Evolutionary conservation across 2,329 filamentous ascomycete genomes (phyloP), one percentile per base, ranked within the genome.

Genomic region (Nigrospora sphaerica): DNA sequence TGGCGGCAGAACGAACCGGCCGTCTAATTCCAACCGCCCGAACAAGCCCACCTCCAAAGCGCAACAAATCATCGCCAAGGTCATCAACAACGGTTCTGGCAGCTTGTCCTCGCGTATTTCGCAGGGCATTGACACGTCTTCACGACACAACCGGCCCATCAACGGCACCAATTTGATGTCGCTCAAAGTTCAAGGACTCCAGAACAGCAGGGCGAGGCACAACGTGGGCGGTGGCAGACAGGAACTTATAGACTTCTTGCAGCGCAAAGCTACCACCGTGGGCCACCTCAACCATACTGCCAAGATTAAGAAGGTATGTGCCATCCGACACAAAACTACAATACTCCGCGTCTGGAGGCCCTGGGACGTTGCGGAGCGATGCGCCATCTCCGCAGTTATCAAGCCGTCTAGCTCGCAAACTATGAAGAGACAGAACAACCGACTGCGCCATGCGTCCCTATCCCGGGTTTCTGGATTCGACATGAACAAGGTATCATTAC

Each of bases 241-340:
- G 49, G 77, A 80, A 49, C 71, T 89, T 31, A 63, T 89, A 45
- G 70, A 72, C 43, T 89, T 88, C 60, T 67, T 90, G 52, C 83
- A 89, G 66, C 80, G 82, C 57, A 88, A 88, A 64, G 77, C 85
- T 40, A 74, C 75, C 46, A 67, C 73, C 53, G 71, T 80, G 57
- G 69, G 70, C 49, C 72, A 72, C 61, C 58, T 63, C 50, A 60
- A 69, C 58, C 72, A 76, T 58, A 70, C 72, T 54, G 71, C 87
- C 56, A 81, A 75, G 62, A 82, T 91, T 52, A 82, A 80, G 70
- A 88, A 88, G 83, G 86, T 90, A 86, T 80, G 84, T 86, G 65
- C 67, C 52, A 64, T 66, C 66, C 62, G 61, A 62, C 62, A 64
- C 66, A 64, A 67, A 65, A 44, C 19, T 28, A 28, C 42, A 37